Base-by-base conservation (phyloP, 176 grass and related monocot genomes). In the Elymus sibiricus region DNA sequence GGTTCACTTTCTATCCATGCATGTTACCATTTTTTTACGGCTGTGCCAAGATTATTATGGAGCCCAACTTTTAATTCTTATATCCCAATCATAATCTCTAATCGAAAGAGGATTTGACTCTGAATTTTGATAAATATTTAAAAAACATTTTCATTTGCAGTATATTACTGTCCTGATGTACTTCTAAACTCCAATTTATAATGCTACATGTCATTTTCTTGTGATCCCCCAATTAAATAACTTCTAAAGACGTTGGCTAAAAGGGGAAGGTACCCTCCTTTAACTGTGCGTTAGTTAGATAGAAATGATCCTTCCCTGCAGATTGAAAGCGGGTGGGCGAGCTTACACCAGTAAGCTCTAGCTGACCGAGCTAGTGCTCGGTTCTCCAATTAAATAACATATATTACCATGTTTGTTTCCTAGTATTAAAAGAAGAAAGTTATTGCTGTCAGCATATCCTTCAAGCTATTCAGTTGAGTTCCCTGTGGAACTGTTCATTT, bases 1-100 rank as follows among this genome's bases (percentile, higher is more conserved):
- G 87, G 96, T 92, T 28, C 67, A 53, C 21, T 80, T 87, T 81
- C 51, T 38, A 2, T 76, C 38, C 24, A 29, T 76, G 60, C 0
- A 1, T 84, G 19, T 69, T 60, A 34, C 35, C 35, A 10, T 68
- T 14, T 13, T 47, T 85, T 76, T 44, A 74, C 16, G 17, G 70
- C 80, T 56, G 3, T 81, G 9, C 5, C 11, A 68, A 40, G 61
- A 76, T 80, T 84, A 51, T 61, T 51, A 32, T 40, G 76, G 76
- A 12, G 53, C 10, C 35, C 51, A 89, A 46, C 0, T 46, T 81
- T 5, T 85, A 15, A 14, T 43, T 21, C 5, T 38, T 19, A 79
- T 64, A 55, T 34, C 24, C 28, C 10, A 56, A 56, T 24, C 55
- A 24, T 72, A 64, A 71, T 21, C 4, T 76, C 44, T 21, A 44